Conservation (phyloP, 176 grass and related monocot species). For the Rhynchospora pubera region DNA sequence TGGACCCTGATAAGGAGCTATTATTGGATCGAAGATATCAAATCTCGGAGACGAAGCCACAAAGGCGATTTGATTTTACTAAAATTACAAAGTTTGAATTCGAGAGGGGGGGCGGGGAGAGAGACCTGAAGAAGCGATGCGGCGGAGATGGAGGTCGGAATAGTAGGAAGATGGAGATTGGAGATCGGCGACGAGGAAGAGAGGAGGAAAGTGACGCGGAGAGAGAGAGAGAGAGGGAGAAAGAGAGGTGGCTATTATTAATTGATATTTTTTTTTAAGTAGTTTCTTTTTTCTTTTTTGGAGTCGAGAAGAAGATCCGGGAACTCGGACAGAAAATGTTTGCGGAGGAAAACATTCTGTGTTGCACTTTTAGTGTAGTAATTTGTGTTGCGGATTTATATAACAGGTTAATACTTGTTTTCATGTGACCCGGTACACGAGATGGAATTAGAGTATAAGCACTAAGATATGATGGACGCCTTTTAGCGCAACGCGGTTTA, state of each 20-base stretch:
- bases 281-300: background rate
- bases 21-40: slow-evolving; percentile 12
- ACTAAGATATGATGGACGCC: background rate
- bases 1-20: background rate
- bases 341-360: background rate
- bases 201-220: background rate
- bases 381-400: background rate
- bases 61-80: background rate
- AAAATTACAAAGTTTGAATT: background rate
- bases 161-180: background rate
- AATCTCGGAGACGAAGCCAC: slow-evolving; percentile 4
- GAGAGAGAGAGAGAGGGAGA: background rate
- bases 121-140: background rate
- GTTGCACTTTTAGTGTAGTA: background rate
- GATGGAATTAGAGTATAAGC: background rate
- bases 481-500: background rate
- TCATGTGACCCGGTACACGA: background rate
- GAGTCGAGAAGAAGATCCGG: background rate
- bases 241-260: slow-evolving; percentile 23
- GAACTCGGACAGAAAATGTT: background rate
- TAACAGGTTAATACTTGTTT: background rate
- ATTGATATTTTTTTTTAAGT: background rate
- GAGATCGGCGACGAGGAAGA: slow-evolving; percentile 6
- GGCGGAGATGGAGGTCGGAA: background rate
- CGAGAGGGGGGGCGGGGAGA: background rate